Evolutionary conservation across 305 asterid genomes (phyloP).

Genomic region (Lippia alba): DNA sequence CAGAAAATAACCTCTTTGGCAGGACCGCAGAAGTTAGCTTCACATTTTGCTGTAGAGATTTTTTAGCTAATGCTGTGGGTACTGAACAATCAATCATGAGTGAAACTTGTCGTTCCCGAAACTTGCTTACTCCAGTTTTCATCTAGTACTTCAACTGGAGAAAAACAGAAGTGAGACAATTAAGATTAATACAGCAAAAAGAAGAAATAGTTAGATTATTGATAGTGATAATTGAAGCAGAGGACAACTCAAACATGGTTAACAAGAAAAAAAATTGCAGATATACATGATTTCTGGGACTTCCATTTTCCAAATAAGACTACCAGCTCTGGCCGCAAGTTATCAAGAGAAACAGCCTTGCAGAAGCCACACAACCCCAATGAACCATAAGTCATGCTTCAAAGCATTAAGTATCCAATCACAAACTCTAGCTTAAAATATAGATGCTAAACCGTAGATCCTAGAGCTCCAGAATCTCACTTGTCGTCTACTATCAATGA

Average conservation of each 20-base stretch:
- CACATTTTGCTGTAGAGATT: background rate
- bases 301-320: too few relatives aligned
- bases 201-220: background rate
- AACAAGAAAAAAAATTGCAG: too few relatives aligned
- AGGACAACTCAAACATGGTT: too few relatives aligned
- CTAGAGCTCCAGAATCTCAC: too few relatives aligned
- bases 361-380: background rate
- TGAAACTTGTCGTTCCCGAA: background rate
- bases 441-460: too few relatives aligned
- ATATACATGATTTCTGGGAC: too few relatives aligned
- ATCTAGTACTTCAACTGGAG: background rate
- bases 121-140: background rate
- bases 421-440: background rate
- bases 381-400: background rate
- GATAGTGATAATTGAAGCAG: background rate
- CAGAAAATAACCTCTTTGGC: background rate
- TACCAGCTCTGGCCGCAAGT: background rate
- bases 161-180: too few relatives aligned
- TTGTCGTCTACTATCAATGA: background rate
- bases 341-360: background rate
- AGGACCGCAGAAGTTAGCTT: background rate
- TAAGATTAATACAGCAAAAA: background rate
- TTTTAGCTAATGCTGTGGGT: background rate
- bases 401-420: background rate
- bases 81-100: background rate